Conservation (phyloP, 106 monocot genomes). For the Allium cepa region DNA sequence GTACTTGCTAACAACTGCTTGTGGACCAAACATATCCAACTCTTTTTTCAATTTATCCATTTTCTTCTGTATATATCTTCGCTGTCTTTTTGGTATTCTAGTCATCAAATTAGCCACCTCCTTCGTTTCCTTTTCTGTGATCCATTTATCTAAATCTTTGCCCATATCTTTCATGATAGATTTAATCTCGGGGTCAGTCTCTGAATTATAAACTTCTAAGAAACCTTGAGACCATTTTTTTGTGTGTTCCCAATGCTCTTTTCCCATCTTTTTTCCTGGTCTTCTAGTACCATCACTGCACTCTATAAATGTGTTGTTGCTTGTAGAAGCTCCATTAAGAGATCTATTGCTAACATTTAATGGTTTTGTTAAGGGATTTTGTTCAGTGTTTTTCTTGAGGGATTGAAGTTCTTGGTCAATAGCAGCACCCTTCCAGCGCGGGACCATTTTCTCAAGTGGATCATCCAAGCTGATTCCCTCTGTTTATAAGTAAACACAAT, state of each 20-base stretch:
- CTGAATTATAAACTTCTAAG: conserved; percentile 74
- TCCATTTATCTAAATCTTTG: conserved; percentile 76
- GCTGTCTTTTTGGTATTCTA: conserved; percentile 50
- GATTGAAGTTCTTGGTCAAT: conserved; percentile 38
- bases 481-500: conserved; percentile 15
- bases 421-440: conserved; percentile 68
- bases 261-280: conserved; percentile 57
- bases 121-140: conserved; percentile 54
- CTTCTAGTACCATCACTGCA: conserved; percentile 81
- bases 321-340: conserved; percentile 11
- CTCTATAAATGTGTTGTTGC: conserved; percentile 48
- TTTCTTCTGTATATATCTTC: conserved; percentile 66
- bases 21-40: conserved; percentile 59
- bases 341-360: conserved; percentile 12
- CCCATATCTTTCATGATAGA: conserved; percentile 76
- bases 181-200: conserved; percentile 77
- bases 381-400: conserved; percentile 16
- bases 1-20: conserved; percentile 78
- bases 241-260: conserved; percentile 83
- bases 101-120: conserved; percentile 47
- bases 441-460: conserved; percentile 62
- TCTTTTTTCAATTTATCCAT: conserved; percentile 69
- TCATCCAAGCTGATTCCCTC: conserved; percentile 84
- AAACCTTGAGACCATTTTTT: conserved; percentile 87
- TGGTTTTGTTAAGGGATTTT: background rate